Conservation (phyloP, 1,284 basidiomycete species). For the Ustilago loliicola region DNA sequence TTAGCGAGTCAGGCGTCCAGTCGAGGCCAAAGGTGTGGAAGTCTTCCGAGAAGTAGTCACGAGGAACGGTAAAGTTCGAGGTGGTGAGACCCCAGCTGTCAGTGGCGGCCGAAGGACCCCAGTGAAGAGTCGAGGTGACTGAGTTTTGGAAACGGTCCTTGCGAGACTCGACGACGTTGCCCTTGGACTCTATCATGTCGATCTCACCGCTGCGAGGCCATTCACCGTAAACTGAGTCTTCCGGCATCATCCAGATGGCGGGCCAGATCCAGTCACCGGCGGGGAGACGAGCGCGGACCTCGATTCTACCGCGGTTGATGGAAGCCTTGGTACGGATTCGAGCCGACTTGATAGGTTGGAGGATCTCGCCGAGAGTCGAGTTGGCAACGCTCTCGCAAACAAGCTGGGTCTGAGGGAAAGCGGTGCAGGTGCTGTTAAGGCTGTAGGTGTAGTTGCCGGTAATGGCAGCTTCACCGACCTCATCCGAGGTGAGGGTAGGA, state of each 20-base stretch:
- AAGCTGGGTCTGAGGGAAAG: slow-evolving; percentile 74
- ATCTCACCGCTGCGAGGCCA: slow-evolving; percentile 85
- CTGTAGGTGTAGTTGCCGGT: slow-evolving; percentile 82
- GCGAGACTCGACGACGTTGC: slow-evolving; percentile 74
- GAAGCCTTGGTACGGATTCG: slow-evolving; percentile 80
- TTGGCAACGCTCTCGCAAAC: slow-evolving; percentile 73
- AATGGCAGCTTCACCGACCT: slow-evolving; percentile 77
- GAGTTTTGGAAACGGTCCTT: slow-evolving; percentile 74
- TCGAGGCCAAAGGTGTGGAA: slow-evolving; percentile 86
- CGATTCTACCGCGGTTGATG: slow-evolving; percentile 84
- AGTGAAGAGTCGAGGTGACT: slow-evolving; percentile 31
- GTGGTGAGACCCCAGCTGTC: slow-evolving; percentile 38
- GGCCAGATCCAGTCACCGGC: slow-evolving; percentile 82
- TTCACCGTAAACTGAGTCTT: slow-evolving; percentile 77
- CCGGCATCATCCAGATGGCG: slow-evolving; percentile 87
- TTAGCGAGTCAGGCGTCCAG: slow-evolving; percentile 83
- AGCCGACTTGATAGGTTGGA: slow-evolving; percentile 85
- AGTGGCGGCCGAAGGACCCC: slow-evolving; percentile 25
- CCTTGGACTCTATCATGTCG: slow-evolving; percentile 80
- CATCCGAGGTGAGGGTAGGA: slow-evolving; percentile 86
- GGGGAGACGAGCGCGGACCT: slow-evolving; percentile 84
- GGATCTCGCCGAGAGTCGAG: slow-evolving; percentile 72
- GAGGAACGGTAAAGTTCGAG: slow-evolving; percentile 78
- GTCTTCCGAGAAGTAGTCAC: slow-evolving; percentile 77
- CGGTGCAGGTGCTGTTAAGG: slow-evolving; percentile 79